phyloP scores from a whole-genome alignment of 225 moss, liverwort and hornwort genomes.

The Thuidium tamariscinum region DNA sequence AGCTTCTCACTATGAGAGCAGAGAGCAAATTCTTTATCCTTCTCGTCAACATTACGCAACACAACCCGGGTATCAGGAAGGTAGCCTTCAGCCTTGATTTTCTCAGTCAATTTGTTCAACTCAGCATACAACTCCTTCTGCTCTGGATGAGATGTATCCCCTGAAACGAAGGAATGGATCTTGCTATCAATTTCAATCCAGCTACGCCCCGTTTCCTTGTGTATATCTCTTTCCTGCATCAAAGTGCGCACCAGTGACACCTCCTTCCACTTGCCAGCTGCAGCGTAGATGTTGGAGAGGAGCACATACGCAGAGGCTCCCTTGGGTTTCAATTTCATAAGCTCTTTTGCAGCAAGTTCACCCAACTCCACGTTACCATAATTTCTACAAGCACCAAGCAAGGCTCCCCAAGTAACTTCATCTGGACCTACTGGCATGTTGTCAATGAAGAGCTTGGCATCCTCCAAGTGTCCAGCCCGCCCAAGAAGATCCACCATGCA shows the following conservation, averaged over 20 bases:
- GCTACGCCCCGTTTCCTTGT: neutral
- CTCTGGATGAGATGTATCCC: neutral
- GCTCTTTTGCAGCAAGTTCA: neutral
- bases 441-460: neutral
- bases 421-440: neutral
- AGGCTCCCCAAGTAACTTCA: neutral
- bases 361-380: neutral
- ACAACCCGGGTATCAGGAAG: neutral
- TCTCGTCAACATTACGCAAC: neutral
- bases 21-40: neutral
- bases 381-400: neutral
- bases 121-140: neutral
- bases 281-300: neutral
- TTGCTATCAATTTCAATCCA: neutral
- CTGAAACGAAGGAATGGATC: neutral
- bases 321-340: neutral
- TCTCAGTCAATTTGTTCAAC: neutral
- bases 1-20: neutral
- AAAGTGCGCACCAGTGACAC: neutral
- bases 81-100: neutral
- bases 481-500: neutral
- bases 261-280: neutral
- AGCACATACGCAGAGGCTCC: neutral
- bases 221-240: neutral
- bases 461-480: neutral